These are phyloP conservation scores for Cryphonectria radicalis DNA, from an alignment of 2,329 filamentous ascomycete species.

Conservation along the genomic window DNA sequence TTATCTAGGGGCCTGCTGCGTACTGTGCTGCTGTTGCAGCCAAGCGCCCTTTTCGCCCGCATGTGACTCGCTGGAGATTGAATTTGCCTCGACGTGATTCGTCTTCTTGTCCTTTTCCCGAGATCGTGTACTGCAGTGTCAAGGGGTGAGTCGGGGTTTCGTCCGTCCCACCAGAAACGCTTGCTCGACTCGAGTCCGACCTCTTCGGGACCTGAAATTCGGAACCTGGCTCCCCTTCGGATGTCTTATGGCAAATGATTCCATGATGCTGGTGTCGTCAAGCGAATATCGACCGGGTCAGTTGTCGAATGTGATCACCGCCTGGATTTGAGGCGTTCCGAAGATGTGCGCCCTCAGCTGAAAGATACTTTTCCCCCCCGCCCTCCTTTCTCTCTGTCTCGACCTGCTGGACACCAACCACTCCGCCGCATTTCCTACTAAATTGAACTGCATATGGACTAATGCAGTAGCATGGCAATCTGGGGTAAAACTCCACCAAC, in stretches of 20 bases:
- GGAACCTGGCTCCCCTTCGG: neutral
- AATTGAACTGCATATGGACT: neutral
- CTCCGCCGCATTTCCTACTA: neutral
- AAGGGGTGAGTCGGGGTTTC: neutral
- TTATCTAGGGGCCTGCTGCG: neutral
- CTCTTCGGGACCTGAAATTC: neutral
- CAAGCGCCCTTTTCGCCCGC: conserved; percentile 1
- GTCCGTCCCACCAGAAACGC: neutral
- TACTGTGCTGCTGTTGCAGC: neutral
- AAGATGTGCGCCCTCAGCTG: neutral
- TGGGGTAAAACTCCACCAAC: neutral
- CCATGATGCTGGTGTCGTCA: neutral
- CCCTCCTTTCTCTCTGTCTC: neutral
- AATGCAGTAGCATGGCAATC: neutral
- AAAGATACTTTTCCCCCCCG: neutral
- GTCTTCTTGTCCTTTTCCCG: conserved; percentile 14
- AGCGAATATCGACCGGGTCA: neutral
- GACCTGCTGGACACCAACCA: neutral
- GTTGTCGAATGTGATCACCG: neutral
- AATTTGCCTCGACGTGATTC: conserved; percentile 15
- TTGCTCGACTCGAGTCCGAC: neutral
- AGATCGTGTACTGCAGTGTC: conserved; percentile 7
- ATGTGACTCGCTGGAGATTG: conserved; percentile 17
- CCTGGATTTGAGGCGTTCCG: neutral
- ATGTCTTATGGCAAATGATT: neutral